phyloP scores from a whole-genome alignment of 345 rosid species.

The Nephelium lappaceum region DNA sequence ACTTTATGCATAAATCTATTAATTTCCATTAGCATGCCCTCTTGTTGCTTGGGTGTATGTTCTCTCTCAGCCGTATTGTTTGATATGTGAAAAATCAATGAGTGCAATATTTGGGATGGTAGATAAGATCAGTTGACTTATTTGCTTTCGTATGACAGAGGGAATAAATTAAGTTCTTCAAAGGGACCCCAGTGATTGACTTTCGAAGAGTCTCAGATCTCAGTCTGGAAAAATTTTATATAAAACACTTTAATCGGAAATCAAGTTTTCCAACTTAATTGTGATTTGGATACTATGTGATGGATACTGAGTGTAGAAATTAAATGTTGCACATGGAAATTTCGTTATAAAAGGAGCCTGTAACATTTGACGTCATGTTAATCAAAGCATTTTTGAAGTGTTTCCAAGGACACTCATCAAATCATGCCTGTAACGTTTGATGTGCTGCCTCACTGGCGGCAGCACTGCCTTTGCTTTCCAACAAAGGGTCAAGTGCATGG shows the following conservation, averaged over 20 bases:
- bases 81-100: not conserved
- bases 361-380: no score
- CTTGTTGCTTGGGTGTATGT: no score
- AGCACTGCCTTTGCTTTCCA: no score
- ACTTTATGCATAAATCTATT: conserved; percentile 12
- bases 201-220: not conserved
- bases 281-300: not conserved
- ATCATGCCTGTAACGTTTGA: no score
- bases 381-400: no score
- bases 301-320: no score
- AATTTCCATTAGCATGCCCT: not conserved
- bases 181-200: not conserved
- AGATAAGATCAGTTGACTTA: no score
- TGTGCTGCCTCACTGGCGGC: no score
- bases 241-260: not conserved
- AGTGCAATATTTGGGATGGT: not conserved
- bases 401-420: no score
- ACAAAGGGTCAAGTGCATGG: no score
- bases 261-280: not conserved
- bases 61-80: not conserved
- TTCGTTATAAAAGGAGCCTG: not conserved
- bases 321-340: not conserved
- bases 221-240: not conserved
- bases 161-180: no score
- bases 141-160: no score